A percentile compares a stretch with the other conserved stretches of the same genome.
Evolutionary conservation across 2,329 filamentous ascomycete species (phyloP).

Genomic region (Xylaria sp.): DNA sequence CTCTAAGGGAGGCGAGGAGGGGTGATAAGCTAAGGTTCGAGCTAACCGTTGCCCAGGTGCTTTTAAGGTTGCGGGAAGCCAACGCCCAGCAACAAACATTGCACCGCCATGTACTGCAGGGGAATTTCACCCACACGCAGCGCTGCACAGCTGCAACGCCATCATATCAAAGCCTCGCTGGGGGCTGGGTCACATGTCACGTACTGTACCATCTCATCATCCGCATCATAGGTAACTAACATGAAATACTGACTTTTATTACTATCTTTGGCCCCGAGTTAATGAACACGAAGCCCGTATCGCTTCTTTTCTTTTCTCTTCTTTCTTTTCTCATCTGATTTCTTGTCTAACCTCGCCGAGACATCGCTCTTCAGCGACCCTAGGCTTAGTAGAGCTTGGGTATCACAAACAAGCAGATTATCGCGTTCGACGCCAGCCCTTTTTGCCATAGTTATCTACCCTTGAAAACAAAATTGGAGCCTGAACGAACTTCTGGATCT

Average conservation of each 20-base stretch:
- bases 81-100: conserved; percentile 6
- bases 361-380: conserved; percentile 2
- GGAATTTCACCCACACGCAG: not conserved
- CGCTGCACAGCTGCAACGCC: not conserved
- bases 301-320: conserved; percentile 15
- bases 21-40: too few species aligned
- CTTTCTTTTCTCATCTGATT: conserved; percentile 9
- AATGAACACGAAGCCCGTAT: conserved; percentile 3
- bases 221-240: not conserved
- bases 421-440: conserved; percentile 25
- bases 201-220: not conserved
- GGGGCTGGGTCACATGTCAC: not conserved
- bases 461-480: conserved; percentile 10
- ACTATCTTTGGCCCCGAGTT: conserved; percentile 21
- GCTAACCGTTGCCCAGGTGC: not conserved
- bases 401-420: conserved; percentile 32
- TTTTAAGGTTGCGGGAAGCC: not conserved
- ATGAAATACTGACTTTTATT: conserved; percentile 30
- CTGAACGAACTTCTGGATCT: not conserved
- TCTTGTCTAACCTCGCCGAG: conserved; percentile 12
- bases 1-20: not conserved
- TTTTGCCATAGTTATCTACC: conserved; percentile 26
- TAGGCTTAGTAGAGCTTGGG: conserved; percentile 26
- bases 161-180: not conserved
- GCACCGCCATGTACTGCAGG: not conserved